Percentiles rank a stretch among this genome's conserved stretches.
phyloP scores from a whole-genome alignment of 306 rosid species.

The Chamaecrista fasciculata region DNA sequence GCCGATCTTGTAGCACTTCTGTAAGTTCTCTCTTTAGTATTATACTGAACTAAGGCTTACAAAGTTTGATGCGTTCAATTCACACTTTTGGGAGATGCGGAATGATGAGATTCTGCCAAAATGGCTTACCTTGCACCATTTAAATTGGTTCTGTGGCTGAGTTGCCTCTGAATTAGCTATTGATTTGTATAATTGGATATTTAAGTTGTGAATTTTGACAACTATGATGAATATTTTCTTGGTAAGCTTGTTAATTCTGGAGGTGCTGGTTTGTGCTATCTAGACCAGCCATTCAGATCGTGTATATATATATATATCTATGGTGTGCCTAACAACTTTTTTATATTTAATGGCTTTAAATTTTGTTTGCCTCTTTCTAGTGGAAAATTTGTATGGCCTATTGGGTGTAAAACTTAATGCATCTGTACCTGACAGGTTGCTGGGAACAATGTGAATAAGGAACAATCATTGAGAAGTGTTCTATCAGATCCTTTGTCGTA shows the following conservation, averaged over 20 bases:
- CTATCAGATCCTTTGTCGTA: conserved; percentile 93
- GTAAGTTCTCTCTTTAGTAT: conserved; percentile 49
- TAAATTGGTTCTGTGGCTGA: not conserved
- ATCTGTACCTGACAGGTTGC: conserved; percentile 52
- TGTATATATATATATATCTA: not conserved
- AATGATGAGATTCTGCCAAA: not conserved
- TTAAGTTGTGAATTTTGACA: not conserved
- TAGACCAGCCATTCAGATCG: conserved; percentile 27
- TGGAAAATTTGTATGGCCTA: conserved; percentile 12
- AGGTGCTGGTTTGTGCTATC: conserved; percentile 20
- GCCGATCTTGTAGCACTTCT: conserved; percentile 54
- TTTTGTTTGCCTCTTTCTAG: not conserved
- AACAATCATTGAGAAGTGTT: conserved; percentile 82
- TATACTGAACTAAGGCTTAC: not conserved
- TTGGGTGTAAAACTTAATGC: conserved; percentile 8
- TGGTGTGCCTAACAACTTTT: conserved; percentile 16
- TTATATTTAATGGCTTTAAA: conserved; percentile 4
- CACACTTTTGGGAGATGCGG: not conserved
- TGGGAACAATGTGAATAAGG: conserved; percentile 60
- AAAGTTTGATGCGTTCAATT: not conserved
- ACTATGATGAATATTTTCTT: conserved; percentile 2
- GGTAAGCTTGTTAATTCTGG: conserved; percentile 23
- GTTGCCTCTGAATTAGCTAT: not conserved
- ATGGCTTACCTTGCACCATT: not conserved
- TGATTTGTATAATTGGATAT: not conserved